Base-by-base conservation (phyloP, 768 basidiomycete species). In the Rhizopogon salebrosus region DNA sequence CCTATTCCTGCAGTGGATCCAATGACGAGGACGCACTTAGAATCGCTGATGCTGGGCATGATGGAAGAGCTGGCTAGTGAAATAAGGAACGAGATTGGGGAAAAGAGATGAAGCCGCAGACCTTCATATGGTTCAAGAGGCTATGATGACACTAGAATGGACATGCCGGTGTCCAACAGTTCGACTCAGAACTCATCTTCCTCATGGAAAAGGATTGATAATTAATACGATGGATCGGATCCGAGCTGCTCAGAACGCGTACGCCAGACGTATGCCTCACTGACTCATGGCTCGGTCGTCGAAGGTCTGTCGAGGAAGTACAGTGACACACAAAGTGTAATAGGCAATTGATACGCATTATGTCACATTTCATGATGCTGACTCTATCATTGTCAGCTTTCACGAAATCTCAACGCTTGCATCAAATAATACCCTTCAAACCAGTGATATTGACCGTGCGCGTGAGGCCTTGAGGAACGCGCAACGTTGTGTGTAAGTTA, bases 1-100 rank as follows among this genome's bases (percentile, higher is more conserved):
- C 83, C 82, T 29, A 83, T 78, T 29, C 82, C 82, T 27, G 79
- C 68, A 3, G 82, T 82, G 3, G 80, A 80, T n/a, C 81, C 80
- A 42, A 78, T 72, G 52, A 82, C 68, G 49, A 82, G 73, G 55
- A 82, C 65, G 51, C 78, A 80, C 63, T 76, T 78, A 24, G 70
- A 71, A 61, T 75, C 69, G 58, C 72, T 64, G 53, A 82, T 78
- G 48, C 65, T 65, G 49, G 72, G 63, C 63, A 63, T 58, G 57
- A 35, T 56, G 42, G 29, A 26, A 22, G 16, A 51, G 48, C 26
- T 14, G 10, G 49, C 24, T 34, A 9, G 18, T 14, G 23, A 34
- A 10, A 9, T 13, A 9, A n/a, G 27, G 11, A 14, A 27, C 11
- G 16, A 5, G n/a, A 27, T 10, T 11, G 36, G 9, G 6, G 29